A percentile compares a stretch with the other conserved stretches of the same genome.
Evolutionary conservation across 306 rosid species (phyloP).

Genomic region (Lagenaria siceraria): DNA sequence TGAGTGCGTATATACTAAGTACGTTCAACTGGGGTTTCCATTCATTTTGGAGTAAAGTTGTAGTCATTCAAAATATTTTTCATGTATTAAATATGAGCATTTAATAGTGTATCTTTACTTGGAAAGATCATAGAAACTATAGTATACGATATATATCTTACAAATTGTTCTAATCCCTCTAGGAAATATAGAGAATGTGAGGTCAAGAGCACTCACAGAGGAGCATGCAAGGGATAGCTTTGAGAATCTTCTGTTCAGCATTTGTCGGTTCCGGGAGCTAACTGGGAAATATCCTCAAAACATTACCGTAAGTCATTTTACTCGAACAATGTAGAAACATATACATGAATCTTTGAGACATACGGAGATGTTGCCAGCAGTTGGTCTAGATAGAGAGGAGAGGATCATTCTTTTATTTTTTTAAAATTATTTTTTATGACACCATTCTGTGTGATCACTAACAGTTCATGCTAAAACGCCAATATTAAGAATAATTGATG

Average conservation of each 20-base stretch:
- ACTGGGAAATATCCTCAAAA: constrained; percentile 75
- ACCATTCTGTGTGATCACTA: not conserved
- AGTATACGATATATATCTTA: not conserved
- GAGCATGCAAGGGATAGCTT: constrained; percentile 97
- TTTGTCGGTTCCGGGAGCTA: constrained; percentile 87
- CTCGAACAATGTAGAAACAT: not conserved
- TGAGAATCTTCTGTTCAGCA: constrained; percentile 85
- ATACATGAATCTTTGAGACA: not conserved
- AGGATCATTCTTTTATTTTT: not conserved
- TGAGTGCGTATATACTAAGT: not conserved
- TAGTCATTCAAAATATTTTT: not conserved
- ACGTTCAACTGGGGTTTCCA: not conserved
- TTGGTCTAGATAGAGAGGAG: not conserved
- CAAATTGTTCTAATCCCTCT: constrained; percentile 11
- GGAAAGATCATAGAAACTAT: not conserved
- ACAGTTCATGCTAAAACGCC: not conserved
- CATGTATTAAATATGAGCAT: not conserved
- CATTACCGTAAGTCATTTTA: constrained; percentile 48
- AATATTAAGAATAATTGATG: not conserved
- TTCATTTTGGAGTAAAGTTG: not conserved
- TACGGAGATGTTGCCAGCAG: not conserved
- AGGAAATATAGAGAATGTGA: constrained; percentile 56
- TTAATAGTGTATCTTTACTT: not conserved
- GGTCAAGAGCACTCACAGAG: constrained; percentile 78
- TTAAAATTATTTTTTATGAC: not conserved